Conservation (phyloP, 106 monocot genomes). For the Acanthochlamys bracteata region DNA sequence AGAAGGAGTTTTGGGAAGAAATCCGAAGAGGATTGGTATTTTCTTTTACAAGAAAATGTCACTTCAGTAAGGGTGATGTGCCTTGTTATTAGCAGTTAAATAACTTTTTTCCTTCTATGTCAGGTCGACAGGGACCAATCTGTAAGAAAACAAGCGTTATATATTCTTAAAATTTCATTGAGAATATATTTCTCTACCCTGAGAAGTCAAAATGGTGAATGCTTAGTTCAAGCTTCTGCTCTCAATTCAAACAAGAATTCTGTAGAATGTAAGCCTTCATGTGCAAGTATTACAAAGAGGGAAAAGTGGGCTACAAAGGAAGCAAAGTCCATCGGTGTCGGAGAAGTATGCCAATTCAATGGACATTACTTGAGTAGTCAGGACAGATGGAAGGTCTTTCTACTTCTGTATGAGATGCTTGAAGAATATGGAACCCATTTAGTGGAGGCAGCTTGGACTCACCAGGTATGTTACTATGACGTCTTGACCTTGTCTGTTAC, state of each 20-base stretch:
- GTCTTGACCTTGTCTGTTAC: too few relatives aligned
- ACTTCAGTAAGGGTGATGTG: too few relatives aligned
- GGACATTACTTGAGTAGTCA: slow-evolving; percentile 21
- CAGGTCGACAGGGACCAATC: slow-evolving; percentile 73
- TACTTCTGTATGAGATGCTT: slow-evolving; percentile 89
- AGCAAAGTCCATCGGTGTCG: slow-evolving; percentile 71
- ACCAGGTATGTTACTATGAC: slow-evolving; percentile 83
- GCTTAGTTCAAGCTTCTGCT: neutral
- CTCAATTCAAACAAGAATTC: neutral
- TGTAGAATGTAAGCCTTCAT: slow-evolving; percentile 3
- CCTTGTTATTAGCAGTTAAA: too few relatives aligned
- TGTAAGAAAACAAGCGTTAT: slow-evolving; percentile 66
- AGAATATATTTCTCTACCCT: slow-evolving; percentile 9
- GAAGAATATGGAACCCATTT: slow-evolving; percentile 96
- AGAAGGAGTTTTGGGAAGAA: slow-evolving; percentile 65
- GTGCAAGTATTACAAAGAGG: slow-evolving; percentile 42
- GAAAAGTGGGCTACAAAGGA: slow-evolving; percentile 73
- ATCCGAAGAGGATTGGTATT: slow-evolving; percentile 67
- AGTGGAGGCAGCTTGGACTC: slow-evolving; percentile 94
- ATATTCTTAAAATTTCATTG: slow-evolving; percentile 57
- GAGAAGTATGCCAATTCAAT: slow-evolving; percentile 30
- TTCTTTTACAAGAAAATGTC: neutral
- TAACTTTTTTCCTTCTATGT: neutral
- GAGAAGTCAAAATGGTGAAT: neutral
- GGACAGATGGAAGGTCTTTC: slow-evolving; percentile 70